Evolutionary conservation across 108 stramenopile genomes (phyloP).

Genomic region (Cyclotella baltica): DNA sequence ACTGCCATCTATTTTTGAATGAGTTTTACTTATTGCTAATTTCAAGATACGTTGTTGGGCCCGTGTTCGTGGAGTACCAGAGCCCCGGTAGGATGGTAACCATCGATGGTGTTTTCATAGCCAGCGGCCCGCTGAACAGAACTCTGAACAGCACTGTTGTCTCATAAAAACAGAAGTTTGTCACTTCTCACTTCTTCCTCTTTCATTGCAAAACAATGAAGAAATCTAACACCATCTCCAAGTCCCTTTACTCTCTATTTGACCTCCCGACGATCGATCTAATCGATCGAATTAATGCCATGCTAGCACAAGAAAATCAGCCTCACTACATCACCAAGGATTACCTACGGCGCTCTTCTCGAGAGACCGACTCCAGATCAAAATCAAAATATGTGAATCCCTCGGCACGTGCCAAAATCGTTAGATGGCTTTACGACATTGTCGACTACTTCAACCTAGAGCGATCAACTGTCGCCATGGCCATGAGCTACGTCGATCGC

Average conservation of each 20-base stretch:
- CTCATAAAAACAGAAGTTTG: too few relatives aligned
- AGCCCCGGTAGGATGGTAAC: too few relatives aligned
- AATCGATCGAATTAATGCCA: slow-evolving; percentile 20
- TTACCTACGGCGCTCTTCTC: slow-evolving; percentile 26
- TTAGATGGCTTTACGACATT: slow-evolving; percentile 68
- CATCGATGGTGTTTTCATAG: too few relatives aligned
- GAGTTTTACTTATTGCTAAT: too few relatives aligned
- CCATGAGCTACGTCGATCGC: slow-evolving; percentile 72
- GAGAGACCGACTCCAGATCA: slow-evolving; percentile 5
- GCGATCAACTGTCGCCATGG: slow-evolving; percentile 63
- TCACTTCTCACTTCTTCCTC: too few relatives aligned
- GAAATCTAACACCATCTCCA: slow-evolving; percentile 13
- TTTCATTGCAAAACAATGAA: neutral
- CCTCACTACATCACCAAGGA: slow-evolving; percentile 27
- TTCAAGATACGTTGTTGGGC: too few relatives aligned
- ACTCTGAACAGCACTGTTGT: too few relatives aligned
- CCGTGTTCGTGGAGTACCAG: too few relatives aligned
- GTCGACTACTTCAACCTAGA: slow-evolving; percentile 63
- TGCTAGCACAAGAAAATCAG: slow-evolving; percentile 30
- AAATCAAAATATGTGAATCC: slow-evolving; percentile 1
- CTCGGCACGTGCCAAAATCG: slow-evolving; percentile 63
- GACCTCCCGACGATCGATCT: slow-evolving; percentile 22
- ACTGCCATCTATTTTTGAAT: too few relatives aligned
- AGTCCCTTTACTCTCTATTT: slow-evolving; percentile 19
- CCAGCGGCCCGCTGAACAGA: too few relatives aligned